Conservation (phyloP, 495 filamentous ascomycete genomes). For the Penicillium pancosmium region DNA sequence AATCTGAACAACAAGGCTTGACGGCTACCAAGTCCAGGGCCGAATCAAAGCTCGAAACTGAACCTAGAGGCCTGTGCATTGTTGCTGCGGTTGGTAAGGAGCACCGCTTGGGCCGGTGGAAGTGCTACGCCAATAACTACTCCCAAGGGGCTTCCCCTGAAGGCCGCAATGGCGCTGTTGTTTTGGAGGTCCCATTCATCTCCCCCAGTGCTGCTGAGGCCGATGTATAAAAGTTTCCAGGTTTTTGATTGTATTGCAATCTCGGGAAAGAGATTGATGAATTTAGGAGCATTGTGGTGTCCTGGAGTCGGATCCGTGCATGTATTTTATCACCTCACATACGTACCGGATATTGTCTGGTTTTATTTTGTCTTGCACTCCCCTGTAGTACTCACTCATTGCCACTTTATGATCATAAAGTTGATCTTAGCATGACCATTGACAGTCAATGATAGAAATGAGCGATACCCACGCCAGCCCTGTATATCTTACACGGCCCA, state of each 20-base stretch:
- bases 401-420: too few species aligned
- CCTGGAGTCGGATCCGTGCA: constrained; percentile 13
- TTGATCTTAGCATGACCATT: too few species aligned
- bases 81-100: constrained; percentile 86
- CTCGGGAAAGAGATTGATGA: constrained; percentile 1
- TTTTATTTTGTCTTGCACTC: not conserved
- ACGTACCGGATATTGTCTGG: constrained; percentile 6
- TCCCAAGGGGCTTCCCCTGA: constrained; percentile 48
- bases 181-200: constrained; percentile 73
- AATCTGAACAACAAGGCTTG: constrained; percentile 32
- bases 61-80: constrained; percentile 70
- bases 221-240: constrained; percentile 28
- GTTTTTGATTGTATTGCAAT: constrained; percentile 2
- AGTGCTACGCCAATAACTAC: constrained; percentile 48
- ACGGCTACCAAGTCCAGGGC: constrained; percentile 44
- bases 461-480: too few species aligned
- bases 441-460: too few species aligned
- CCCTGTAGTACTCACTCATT: too few species aligned
- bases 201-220: constrained; percentile 25
- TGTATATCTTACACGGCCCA: too few species aligned
- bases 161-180: constrained; percentile 75
- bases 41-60: constrained; percentile 53
- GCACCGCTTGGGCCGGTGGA: constrained; percentile 79
- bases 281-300: constrained; percentile 14
- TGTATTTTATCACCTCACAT: constrained; percentile 19